phyloP scores from a whole-genome alignment of 2,329 filamentous ascomycete species.

The Claviceps africana region DNA sequence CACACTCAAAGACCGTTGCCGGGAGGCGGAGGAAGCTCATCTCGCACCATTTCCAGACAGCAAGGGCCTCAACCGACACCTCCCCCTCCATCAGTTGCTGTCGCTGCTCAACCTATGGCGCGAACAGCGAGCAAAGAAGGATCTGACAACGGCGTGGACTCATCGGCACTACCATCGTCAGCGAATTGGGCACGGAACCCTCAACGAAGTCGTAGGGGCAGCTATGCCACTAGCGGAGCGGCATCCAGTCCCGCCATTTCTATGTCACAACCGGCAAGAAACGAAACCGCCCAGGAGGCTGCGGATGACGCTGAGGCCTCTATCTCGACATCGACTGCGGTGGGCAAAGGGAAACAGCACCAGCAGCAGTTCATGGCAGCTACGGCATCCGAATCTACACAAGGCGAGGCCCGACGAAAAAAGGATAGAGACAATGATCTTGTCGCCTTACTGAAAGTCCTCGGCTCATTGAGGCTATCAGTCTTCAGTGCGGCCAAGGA shows the following conservation, averaged over 20 bases:
- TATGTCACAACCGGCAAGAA: slow-evolving; percentile 37
- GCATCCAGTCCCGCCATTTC: slow-evolving; percentile 72
- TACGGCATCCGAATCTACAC: not conserved
- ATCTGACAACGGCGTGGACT: slow-evolving; percentile 57
- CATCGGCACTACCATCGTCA: slow-evolving; percentile 80
- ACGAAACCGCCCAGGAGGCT: slow-evolving; percentile 34
- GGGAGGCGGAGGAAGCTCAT: slow-evolving; percentile 34
- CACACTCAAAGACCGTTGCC: slow-evolving; percentile 59
- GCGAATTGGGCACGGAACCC: slow-evolving; percentile 80
- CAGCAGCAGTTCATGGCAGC: slow-evolving; percentile 7
- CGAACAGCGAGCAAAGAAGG: slow-evolving; percentile 68
- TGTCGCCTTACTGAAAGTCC: slow-evolving; percentile 21
- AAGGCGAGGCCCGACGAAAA: not conserved
- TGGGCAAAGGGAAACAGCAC: slow-evolving; percentile 7
- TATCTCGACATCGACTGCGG: slow-evolving; percentile 12
- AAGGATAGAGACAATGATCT: slow-evolving; percentile 15
- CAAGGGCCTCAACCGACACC: slow-evolving; percentile 25
- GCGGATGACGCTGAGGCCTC: slow-evolving; percentile 19
- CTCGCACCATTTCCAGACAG: slow-evolving; percentile 39
- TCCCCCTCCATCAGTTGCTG: slow-evolving; percentile 27
- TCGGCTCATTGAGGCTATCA: slow-evolving; percentile 23
- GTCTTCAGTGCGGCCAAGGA: slow-evolving; percentile 5
- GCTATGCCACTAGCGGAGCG: slow-evolving; percentile 67
- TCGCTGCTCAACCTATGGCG: slow-evolving; percentile 50
- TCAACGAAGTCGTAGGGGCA: slow-evolving; percentile 55